These are phyloP conservation scores for Candida loeiensis DNA, from an alignment of 805 yeast species.

Conservation along the genomic window DNA sequence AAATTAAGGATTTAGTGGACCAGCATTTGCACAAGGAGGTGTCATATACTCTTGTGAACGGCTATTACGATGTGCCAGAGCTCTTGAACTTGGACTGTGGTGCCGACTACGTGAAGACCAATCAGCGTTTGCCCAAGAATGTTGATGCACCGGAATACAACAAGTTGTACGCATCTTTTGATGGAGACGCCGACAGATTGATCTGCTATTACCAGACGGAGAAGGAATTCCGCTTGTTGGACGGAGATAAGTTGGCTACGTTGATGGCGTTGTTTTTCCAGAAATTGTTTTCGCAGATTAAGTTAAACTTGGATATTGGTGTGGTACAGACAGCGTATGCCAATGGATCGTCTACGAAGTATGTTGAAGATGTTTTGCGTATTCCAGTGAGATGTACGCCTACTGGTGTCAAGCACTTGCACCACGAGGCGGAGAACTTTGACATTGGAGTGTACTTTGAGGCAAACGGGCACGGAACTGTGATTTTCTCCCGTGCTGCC, in stretches of 20 bases:
- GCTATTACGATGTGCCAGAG: conserved; percentile 48
- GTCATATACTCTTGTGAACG: conserved; percentile 48
- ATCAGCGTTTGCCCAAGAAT: conserved; percentile 71
- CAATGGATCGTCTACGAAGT: conserved; percentile 84
- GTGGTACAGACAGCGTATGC: conserved; percentile 98
- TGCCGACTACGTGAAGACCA: conserved; percentile 92
- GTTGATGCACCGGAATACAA: conserved; percentile 41
- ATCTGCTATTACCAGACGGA: conserved; percentile 62
- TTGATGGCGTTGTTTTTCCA: conserved; percentile 68
- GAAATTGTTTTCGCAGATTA: conserved; percentile 45
- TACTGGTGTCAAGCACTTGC: conserved; percentile 95
- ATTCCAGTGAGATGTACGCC: conserved; percentile 86
- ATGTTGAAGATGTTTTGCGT: conserved; percentile 54
- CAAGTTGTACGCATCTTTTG: conserved; percentile 75
- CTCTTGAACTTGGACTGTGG: conserved; percentile 79
- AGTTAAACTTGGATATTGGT: conserved; percentile 53
- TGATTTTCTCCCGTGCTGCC: conserved; percentile 61
- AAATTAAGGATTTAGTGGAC: conserved; percentile 48
- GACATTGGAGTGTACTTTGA: conserved; percentile 95
- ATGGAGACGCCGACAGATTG: conserved; percentile 96
- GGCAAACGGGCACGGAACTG: conserved; percentile 99
- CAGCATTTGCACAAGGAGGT: conserved; percentile 40
- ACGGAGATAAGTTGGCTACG: conserved; percentile 93
- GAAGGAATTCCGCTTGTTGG: conserved; percentile 55
- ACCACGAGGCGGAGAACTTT: conserved; percentile 80